Base-by-base conservation (phyloP, 2,329 filamentous ascomycete genomes). In the Alternaria postmessia region DNA sequence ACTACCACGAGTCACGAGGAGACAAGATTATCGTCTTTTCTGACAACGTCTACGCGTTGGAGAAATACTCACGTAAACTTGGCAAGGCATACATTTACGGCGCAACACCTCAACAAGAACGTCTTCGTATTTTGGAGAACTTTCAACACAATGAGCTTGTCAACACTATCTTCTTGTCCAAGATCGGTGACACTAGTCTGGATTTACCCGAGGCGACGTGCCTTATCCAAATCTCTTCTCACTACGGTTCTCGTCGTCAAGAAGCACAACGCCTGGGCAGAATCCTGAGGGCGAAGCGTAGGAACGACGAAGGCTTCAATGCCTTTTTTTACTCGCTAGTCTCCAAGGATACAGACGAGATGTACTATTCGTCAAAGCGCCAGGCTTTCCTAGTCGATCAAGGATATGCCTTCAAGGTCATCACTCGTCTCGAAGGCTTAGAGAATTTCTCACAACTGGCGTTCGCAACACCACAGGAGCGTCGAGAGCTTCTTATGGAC, bases 11-110 rank as follows among this genome's bases (percentile, higher is more conserved):
- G 79, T 89, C 89, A 56, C 88, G 95, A 62, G 94, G 95, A 32
- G 95, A 98, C 82, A 98, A 98, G 80, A 93, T 98, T 69, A 98
- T 98, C 65, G 94, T 99, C 43, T 98, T 98, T 78, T 97, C 93
- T 0, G 95, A 99, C 78, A 97, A 98, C 68, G 93, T 99, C 41
- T 98, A 95, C 73, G 94, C 95, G 0, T 83, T 99, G 30, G 88
- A 94, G 68, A 87, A 89, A 41, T 97, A 98, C 73, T 94, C 95
- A 4, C 83, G 88, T 26, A 94, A 93, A 68, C 83, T 98, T 38
- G 87, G 87, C 48, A 97, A 97, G 76, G 91, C 92, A 0, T 97
- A 90, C 77, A 97, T 99, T 68, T 97, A 92, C 71, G 95, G 95
- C 51, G 91, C 89, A 58, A 99, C 95, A 0, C 87, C 88, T 22